Evolutionary conservation across 352 stramenopile genomes (phyloP), one percentile per base, ranked within the genome.

Genomic region (Phytophthora melonis): DNA sequence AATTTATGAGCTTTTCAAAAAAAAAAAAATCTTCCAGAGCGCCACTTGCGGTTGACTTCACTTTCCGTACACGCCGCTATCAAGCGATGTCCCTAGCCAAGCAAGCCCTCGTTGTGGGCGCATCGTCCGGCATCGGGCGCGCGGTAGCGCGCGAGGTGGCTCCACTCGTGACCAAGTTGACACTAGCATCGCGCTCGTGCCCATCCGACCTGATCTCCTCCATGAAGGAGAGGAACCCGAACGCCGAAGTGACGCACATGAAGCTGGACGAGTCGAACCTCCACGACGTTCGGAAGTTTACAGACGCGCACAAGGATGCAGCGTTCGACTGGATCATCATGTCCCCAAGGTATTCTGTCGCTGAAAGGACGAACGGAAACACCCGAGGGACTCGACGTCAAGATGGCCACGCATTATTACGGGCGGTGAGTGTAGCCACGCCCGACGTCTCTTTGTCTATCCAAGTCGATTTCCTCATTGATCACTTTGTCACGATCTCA

Each of bases 371-470:
- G 60, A 19, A 74, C 52, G 8, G 58, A 69, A 45, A 64, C 50
- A n/a, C 32, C 59, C 1, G 67, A 70, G 54, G 60, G 67, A 8
- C 67, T 70, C 21, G 67, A 74, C 19, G 19, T 74, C 4, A 70
- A 70, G 60, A 74, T 69, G 59, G 41, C 66, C 11, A 76, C 50
- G 1, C 68, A 75, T 45, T 75, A 63, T 49, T 75, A 75, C 25
- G 69, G 63, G 30, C 21, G 62, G 62, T 68, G 39, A 16, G 13
- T 25, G 11, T 50, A 14, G 23, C 18, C 36, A 18, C 10, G 39
- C 39, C 30, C 6, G 30, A 16, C 36, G 13, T 1, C 36, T 18
- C 36, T 45, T 45, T n/a, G 36, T 45, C 36, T 18, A 2, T 47
- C 14, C 21, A 14, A 49, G 41, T 49, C 8, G 34, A 34, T 43